Conservation (phyloP, 139 green algal species). For the Pedinophyceae sp. region DNA sequence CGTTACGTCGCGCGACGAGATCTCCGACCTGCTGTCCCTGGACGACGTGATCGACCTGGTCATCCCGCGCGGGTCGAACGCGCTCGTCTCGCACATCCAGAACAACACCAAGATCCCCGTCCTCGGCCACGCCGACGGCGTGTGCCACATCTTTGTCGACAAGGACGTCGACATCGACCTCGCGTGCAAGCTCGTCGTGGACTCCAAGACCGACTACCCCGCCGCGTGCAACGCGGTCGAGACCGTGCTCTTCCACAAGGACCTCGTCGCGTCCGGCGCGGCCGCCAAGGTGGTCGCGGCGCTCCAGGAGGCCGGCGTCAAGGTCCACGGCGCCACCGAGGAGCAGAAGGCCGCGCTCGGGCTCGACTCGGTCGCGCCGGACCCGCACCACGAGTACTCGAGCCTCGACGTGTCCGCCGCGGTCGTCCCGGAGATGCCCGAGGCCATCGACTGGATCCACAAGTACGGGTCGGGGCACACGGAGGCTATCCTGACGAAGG, state of each 20-base stretch:
- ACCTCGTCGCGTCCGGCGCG: neutral
- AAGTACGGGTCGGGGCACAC: conserved; percentile 66
- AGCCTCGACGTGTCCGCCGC: conserved; percentile 64
- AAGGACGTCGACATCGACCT: conserved; percentile 26
- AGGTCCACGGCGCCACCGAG: conserved; percentile 7
- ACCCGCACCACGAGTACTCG: conserved; percentile 71
- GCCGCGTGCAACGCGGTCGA: conserved; percentile 97
- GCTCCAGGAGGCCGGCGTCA: conserved; percentile 16
- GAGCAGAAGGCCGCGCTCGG: neutral
- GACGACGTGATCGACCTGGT: conserved; percentile 93
- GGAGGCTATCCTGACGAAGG: conserved; percentile 66
- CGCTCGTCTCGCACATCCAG: conserved; percentile 59
- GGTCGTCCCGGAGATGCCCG: conserved; percentile 55
- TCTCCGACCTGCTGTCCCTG: conserved; percentile 79
- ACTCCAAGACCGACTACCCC: conserved; percentile 92
- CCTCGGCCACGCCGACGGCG: conserved; percentile 91
- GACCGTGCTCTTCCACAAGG: conserved; percentile 66
- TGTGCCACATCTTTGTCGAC: conserved; percentile 98
- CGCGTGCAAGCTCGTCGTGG: conserved; percentile 48
- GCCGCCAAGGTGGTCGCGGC: conserved; percentile 3
- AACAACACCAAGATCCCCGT: conserved; percentile 92
- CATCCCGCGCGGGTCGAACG: conserved; percentile 84
- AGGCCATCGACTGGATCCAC: conserved; percentile 72
- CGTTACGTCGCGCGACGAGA: conserved; percentile 70
- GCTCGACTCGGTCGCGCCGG: conserved; percentile 14